Evolutionary conservation across 2,329 filamentous ascomycete species (phyloP), one percentile per base, ranked within the genome.

Genomic region (Periconia sp.): DNA sequence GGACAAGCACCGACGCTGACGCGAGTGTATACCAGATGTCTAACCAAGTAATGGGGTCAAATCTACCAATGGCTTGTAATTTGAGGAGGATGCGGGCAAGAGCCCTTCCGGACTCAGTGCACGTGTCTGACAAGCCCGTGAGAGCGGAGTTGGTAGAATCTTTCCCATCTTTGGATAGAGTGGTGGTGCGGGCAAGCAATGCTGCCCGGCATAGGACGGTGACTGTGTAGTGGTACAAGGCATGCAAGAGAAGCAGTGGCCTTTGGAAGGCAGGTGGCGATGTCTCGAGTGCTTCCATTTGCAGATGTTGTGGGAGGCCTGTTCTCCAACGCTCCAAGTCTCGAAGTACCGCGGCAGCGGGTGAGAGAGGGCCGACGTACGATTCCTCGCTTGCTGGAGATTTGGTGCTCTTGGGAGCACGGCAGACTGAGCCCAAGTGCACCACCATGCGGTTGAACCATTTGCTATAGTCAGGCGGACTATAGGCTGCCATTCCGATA

Each of bases 21-120:
- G 69, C 53, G 29, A 73, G 63, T 3, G 68, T 54, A 29, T 69
- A 73, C 61, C 70, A 76, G 4, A 70, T 54, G 36, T 76, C 73
- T 55, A 65, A 72, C 66, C 69, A 72, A 2, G 66, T 68, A 12
- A 70, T 61, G n/a, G 66, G 54, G 46, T 75, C 69, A 36, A 74
- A 72, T 28, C 65, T 68, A 4, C 59, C 58, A 28, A 68, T 61
- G 3, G 59, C 37, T n/a, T 70, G 69, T 0, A 74, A 58, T 34
- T 66, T 62, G 13, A 68, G 54, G 4, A 75, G 44, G 19, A 70
- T 59, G 10, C 56, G 60, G 19, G 65, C 61, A 8, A 70, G 48
- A 1, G 54, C 49, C 24, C 66, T 65, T 3, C 71, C 70, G 3
- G 70, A 71, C 9, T 68, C 61, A 12, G 69, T 56, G 43, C 71